phyloP scores from a whole-genome alignment of 345 rosid species.

The Passiflora organensis region DNA sequence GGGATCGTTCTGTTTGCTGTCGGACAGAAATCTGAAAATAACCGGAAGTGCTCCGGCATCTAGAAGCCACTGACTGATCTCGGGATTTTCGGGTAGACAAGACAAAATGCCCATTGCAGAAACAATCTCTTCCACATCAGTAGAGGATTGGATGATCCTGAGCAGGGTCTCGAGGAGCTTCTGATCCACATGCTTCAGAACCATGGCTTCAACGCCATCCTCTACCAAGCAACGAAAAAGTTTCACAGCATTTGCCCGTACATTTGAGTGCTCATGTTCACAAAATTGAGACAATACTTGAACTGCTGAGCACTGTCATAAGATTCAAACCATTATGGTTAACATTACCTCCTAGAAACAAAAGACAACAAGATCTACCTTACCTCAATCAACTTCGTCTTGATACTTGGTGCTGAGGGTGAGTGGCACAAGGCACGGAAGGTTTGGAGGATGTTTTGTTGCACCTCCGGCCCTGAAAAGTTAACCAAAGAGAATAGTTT shows the following conservation, averaged over 20 bases:
- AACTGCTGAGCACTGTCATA: slow-evolving; percentile 45
- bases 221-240: slow-evolving; percentile 48
- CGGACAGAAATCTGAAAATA: slow-evolving; percentile 20
- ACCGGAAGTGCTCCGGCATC: slow-evolving; percentile 37
- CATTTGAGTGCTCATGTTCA: slow-evolving; percentile 31
- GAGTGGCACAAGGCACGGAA: slow-evolving; percentile 57
- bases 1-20: slow-evolving; percentile 29
- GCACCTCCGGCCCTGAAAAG: slow-evolving; percentile 44
- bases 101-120: slow-evolving; percentile 49
- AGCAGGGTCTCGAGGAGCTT: slow-evolving; percentile 41
- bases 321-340: slow-evolving; percentile 17
- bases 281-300: slow-evolving; percentile 51
- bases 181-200: slow-evolving; percentile 43
- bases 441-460: slow-evolving; percentile 46
- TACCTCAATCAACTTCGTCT: slow-evolving; percentile 54
- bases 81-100: slow-evolving; percentile 46
- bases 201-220: slow-evolving; percentile 40
- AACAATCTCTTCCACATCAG: slow-evolving; percentile 40
- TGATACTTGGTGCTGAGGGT: slow-evolving; percentile 38
- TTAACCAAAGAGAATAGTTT: slow-evolving; percentile 51
- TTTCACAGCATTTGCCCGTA: slow-evolving; percentile 59
- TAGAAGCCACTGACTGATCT: slow-evolving; percentile 48
- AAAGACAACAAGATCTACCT: slow-evolving; percentile 2
- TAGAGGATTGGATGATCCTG: slow-evolving; percentile 39
- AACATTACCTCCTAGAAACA: too few relatives aligned